These are phyloP conservation scores for Nepenthes gracilis DNA, from an alignment of 148 eudicot genomes.

Conservation along the genomic window DNA sequence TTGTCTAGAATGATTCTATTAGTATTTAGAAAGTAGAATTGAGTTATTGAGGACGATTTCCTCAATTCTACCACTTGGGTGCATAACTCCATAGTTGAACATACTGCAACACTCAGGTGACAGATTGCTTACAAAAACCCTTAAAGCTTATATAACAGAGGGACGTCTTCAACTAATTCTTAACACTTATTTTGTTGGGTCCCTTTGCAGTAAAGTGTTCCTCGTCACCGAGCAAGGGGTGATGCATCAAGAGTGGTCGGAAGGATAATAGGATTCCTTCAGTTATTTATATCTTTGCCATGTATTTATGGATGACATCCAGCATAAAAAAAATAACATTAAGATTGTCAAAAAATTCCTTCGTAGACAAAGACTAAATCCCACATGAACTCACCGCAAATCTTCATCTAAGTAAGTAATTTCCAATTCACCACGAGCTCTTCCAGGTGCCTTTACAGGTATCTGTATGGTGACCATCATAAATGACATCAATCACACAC, in stretches of 20 bases:
- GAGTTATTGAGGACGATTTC: too few relatives aligned
- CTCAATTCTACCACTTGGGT: too few relatives aligned
- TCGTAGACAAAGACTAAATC: background rate
- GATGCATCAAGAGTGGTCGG: too few relatives aligned
- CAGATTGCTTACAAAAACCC: background rate
- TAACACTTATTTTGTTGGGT: too few relatives aligned
- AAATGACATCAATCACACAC: constrained; percentile 1
- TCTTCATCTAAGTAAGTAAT: constrained; percentile 92
- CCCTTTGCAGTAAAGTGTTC: too few relatives aligned
- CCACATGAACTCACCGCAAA: constrained; percentile 35
- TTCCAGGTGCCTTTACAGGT: constrained; percentile 90
- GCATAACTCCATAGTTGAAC: too few relatives aligned
- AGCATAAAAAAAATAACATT: background rate
- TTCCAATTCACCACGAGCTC: constrained; percentile 69
- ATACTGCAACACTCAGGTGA: too few relatives aligned
- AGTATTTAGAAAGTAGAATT: too few relatives aligned
- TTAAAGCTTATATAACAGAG: background rate
- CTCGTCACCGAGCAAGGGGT: too few relatives aligned
- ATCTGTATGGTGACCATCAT: constrained; percentile 25
- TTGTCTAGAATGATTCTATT: too few relatives aligned
- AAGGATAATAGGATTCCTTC: too few relatives aligned
- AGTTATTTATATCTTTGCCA: background rate
- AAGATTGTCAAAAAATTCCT: background rate
- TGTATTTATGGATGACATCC: background rate
- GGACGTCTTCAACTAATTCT: background rate